Base-by-base conservation (phyloP, 768 basidiomycete genomes). In the Lyophyllum semitale region DNA sequence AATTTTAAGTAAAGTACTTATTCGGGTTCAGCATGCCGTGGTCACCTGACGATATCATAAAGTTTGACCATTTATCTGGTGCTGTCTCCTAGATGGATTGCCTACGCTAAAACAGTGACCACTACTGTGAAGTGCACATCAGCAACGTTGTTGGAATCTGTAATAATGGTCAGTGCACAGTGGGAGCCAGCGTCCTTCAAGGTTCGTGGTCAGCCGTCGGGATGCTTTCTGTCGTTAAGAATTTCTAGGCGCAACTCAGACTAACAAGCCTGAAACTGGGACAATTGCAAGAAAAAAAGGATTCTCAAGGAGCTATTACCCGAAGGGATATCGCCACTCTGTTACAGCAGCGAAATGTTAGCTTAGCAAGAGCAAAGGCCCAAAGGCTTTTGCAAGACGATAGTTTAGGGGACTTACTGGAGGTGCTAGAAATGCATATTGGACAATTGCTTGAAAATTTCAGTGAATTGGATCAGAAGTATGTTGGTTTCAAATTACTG, bases 311-410 rank as follows among this genome's bases (percentile, higher is more conserved):
- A 2, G 78, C 77, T 32, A 82, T 89, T 41, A 82, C 80, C 18
- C 78, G 87, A 60, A 78, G 77, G 59, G 88, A 91, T 66, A 85
- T 92, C 54, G 83, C 87, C 5, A 84, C 80, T 12, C 69, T 87
- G 17, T 74, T 92, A 38, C 78, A 81, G 48, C 82, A 86, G 58
- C 79, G 80, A 35, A 82, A 87, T 51, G 71, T 87, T 49, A 74
- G 73, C 15, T 69, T 88, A 27, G 90, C 90, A 12, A 82, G 89
- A 44, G 78, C 81, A n/a, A 91, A 89, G 71, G 86, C 86, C 1
- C 85, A 86, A 66, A 84, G 79, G 62, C 66, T 88, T 45, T 79
- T 88, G 23, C 73, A 79, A 37, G 86, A 89, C 44, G 88, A 91
- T 62, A 71, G 75, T 8, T 73, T 78, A 57, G 81, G 78, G 8